A percentile compares a stretch with the other conserved stretches of the same genome.
Evolutionary conservation across 257 asterid species (phyloP).

Genomic region (Solanum ossicruentum): DNA sequence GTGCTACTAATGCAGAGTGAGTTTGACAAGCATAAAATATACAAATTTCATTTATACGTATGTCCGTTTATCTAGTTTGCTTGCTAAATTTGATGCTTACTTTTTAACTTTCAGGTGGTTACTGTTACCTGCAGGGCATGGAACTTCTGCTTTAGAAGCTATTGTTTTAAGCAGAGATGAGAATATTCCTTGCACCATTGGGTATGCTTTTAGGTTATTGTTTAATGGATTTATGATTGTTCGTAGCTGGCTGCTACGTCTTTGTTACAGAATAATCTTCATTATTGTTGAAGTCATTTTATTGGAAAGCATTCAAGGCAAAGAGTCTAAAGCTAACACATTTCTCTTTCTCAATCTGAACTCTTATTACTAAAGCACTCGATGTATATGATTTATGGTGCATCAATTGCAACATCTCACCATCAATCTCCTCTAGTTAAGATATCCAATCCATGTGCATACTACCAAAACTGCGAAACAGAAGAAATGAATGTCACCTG

Average conservation of each 20-base stretch:
- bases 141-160: slow-evolving; percentile 40
- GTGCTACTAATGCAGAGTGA: slow-evolving; percentile 84
- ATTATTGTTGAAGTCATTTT: not conserved
- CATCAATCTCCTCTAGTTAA: not conserved
- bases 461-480: not conserved
- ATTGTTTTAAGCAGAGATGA: slow-evolving; percentile 66
- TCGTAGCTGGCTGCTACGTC: not conserved
- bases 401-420: not conserved
- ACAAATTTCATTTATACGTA: not conserved
- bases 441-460: not conserved
- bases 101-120: slow-evolving; percentile 45
- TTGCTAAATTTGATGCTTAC: not conserved
- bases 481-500: not conserved
- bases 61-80: not conserved
- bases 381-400: not conserved
- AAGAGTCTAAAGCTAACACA: not conserved
- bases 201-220: slow-evolving; percentile 28
- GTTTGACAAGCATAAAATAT: slow-evolving; percentile 3
- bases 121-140: slow-evolving; percentile 47
- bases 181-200: slow-evolving; percentile 45
- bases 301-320: not conserved
- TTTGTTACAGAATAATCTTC: not conserved
- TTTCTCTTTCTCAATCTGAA: not conserved
- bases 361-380: not conserved
- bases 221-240: not conserved